A percentile compares a stretch with the other conserved stretches of the same genome.
These are phyloP conservation scores for Sporothrix pallida DNA, from an alignment of 2,329 filamentous ascomycete species.

Conservation along the genomic window DNA sequence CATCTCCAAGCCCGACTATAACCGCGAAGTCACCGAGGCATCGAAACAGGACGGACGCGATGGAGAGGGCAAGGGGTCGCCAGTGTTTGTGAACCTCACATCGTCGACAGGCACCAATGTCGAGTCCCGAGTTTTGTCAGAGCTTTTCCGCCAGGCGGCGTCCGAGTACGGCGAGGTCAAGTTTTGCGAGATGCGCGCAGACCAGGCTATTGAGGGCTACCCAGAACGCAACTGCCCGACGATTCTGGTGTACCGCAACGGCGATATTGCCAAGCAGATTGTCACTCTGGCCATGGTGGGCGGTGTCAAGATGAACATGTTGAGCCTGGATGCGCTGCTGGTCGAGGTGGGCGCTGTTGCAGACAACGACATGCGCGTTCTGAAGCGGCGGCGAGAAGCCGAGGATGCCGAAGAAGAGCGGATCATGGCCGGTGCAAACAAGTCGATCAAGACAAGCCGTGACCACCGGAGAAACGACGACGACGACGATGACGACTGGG, in stretches of 20 bases:
- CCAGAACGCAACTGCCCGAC: conserved; percentile 95
- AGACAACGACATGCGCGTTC: conserved; percentile 77
- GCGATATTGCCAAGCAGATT: conserved; percentile 88
- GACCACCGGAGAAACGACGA: conserved; percentile 38
- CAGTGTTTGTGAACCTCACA: conserved; percentile 79
- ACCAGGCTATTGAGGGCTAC: conserved; percentile 95
- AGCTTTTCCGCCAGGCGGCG: conserved; percentile 86
- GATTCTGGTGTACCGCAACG: conserved; percentile 88
- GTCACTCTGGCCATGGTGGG: conserved; percentile 84
- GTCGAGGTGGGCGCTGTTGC: conserved; percentile 82
- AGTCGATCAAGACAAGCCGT: conserved; percentile 39
- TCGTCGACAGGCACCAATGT: conserved; percentile 78
- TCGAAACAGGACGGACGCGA: conserved; percentile 55
- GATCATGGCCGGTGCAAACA: conserved; percentile 55
- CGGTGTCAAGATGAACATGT: conserved; percentile 71
- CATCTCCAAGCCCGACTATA: conserved; percentile 92
- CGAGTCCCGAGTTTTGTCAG: conserved; percentile 81
- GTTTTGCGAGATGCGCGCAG: conserved; percentile 92
- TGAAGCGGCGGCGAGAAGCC: conserved; percentile 64
- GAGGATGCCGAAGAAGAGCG: conserved; percentile 67
- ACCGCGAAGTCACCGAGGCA: conserved; percentile 87
- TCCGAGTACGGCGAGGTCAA: conserved; percentile 90
- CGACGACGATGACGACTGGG: conserved; percentile 45
- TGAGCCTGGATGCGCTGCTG: conserved; percentile 80
- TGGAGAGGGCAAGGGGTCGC: conserved; percentile 37